Evolutionary conservation across 2,329 filamentous ascomycete species (phyloP), one percentile per base, ranked within the genome.

Genomic region (Cyphellophora attinorum): DNA sequence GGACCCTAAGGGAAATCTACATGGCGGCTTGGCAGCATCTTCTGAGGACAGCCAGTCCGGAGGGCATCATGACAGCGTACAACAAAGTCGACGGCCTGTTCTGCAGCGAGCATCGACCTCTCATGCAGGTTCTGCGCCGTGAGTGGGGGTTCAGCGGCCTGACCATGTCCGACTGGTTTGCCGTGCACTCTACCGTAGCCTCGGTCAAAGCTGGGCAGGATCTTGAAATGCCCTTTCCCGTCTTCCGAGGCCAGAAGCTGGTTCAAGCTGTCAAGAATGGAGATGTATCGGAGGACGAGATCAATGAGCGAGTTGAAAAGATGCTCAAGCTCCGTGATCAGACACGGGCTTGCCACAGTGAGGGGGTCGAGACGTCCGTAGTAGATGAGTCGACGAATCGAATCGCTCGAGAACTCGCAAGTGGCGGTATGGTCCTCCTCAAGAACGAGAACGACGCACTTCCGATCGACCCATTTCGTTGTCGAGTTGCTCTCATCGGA

Each of bases 161-260:
- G 27, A 46, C 64, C 13, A 62, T 65, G 58, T 63, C 58, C 37
- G 60, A 65, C 43, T 65, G 59, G 61, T n/a, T n/a, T n/a, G 50
- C 48, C 1, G 50, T 45, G 10, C 46, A 53, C 31, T 41, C 38
- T 6, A 46, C 42, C 3, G 27, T 38, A 12, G 46, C 46, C 13
- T 38, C 42, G 1, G 31, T 53, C 17, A 47, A 45, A n/a, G 50
- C 51, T 1, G 50, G 50, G 2, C 32, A 47, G 8, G 51, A 53
- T 19, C 40, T 53, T 0, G 51, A 53, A 29, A 53, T 53, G 51
- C 51, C 50, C 1, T 34, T 10, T 46, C 40, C 10, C 45, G 48
- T 6, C 33, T 27, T 2, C n/a, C 71, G 68, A 60, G 47, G 38
- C 13, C 50, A 11, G 35, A 51, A 4, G 39, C 46, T 2, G 48